Conservation (phyloP, 2,329 filamentous ascomycete species). For the Fusarium duplospermum region DNA sequence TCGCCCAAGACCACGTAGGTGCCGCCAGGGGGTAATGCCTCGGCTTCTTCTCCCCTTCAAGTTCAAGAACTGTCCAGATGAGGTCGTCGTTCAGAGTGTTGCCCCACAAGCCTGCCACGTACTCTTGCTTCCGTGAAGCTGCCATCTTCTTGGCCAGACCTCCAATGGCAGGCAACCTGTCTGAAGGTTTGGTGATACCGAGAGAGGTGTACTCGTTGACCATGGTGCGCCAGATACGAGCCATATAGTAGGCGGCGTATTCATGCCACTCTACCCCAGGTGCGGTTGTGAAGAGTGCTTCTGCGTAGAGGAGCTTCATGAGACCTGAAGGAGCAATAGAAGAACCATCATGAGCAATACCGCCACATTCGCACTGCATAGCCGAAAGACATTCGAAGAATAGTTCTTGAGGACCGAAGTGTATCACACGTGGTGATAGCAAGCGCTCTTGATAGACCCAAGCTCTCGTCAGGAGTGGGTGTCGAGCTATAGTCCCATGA, state of each 20-base stretch:
- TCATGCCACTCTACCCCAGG: not conserved
- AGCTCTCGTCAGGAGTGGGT: conserved; percentile 29
- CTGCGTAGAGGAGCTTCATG: conserved; percentile 2
- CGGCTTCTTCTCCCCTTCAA: not conserved
- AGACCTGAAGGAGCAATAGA: not conserved
- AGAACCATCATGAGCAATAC: conserved; percentile 4
- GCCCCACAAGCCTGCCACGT: conserved; percentile 12
- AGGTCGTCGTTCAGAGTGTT: conserved; percentile 11
- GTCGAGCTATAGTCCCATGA: not conserved
- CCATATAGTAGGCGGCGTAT: conserved; percentile 8
- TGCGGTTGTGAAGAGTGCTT: not conserved
- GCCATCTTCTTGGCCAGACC: conserved; percentile 4
- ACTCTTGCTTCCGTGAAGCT: not conserved
- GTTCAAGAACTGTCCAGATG: not conserved
- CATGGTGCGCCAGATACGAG: conserved; percentile 12
- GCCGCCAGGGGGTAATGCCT: not conserved
- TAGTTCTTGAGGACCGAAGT: conserved; percentile 34
- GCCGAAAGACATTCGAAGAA: conserved; percentile 27
- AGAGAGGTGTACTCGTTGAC: conserved; percentile 5
- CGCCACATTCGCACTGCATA: conserved; percentile 31
- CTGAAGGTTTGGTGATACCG: conserved; percentile 4
- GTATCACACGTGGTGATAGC: conserved; percentile 36
- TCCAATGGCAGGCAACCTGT: conserved; percentile 8
- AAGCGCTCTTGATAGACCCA: conserved; percentile 44
- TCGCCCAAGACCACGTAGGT: conserved; percentile 17